Conservation (phyloP, 305 asterid species). For the Fraxinus albicans region DNA sequence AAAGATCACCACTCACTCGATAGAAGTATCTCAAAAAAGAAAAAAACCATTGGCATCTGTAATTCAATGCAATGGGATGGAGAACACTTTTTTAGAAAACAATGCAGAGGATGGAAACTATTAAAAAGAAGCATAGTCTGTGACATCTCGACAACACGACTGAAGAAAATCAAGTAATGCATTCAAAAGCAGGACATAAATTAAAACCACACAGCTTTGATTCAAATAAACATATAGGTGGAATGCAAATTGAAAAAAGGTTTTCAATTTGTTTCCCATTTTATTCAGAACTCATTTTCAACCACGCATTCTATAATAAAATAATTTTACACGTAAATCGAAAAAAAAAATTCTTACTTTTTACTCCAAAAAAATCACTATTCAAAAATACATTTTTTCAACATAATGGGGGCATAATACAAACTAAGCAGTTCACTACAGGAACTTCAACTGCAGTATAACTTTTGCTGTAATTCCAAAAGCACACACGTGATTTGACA, state of each 20-base stretch:
- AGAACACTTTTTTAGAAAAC: constrained; percentile 10
- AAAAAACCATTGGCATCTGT: constrained; percentile 26
- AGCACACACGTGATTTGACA: neutral
- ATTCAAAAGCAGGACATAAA: neutral
- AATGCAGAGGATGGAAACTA: neutral
- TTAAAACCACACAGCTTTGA: neutral
- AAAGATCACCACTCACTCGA: constrained; percentile 39
- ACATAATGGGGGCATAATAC: too few species aligned
- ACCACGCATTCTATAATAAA: too few species aligned
- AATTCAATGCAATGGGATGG: constrained; percentile 23
- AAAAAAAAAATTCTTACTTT: too few species aligned
- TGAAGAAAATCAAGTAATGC: neutral
- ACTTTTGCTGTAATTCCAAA: neutral
- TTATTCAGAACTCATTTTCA: too few species aligned
- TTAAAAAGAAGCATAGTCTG: neutral
- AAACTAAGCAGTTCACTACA: neutral
- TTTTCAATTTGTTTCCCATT: neutral
- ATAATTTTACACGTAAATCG: too few species aligned
- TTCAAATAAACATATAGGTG: neutral
- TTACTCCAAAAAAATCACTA: too few species aligned
- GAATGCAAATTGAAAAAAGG: neutral
- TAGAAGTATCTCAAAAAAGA: constrained; percentile 5
- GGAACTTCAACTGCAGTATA: neutral
- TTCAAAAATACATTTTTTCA: too few species aligned
- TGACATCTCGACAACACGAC: neutral